Percentiles rank a stretch among this genome's conserved stretches.
Evolutionary conservation across 177 flowering plant genomes (phyloP).

Genomic region (Tripterygium wilfordii): DNA sequence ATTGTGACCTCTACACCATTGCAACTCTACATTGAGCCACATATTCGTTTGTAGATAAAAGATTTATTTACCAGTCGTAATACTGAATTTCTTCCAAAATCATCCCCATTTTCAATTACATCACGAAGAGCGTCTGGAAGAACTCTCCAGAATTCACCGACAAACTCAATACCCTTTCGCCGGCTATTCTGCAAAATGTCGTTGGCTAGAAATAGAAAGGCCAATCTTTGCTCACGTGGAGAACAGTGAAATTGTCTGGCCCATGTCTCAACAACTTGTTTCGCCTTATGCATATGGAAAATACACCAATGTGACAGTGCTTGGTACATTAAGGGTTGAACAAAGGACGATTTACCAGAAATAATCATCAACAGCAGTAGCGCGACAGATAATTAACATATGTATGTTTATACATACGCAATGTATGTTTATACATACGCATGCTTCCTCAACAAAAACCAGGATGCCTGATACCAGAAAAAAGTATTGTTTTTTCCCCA

Average conservation of each 20-base stretch:
- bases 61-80: constrained; percentile 61
- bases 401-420: no score
- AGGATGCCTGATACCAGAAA: no score
- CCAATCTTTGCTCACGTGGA: constrained; percentile 70
- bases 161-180: constrained; percentile 89
- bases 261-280: constrained; percentile 96
- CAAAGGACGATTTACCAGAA: neutral
- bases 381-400: no score
- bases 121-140: constrained; percentile 89
- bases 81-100: constrained; percentile 59
- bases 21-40: neutral
- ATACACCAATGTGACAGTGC: constrained; percentile 99
- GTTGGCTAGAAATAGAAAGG: constrained; percentile 93
- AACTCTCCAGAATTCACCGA: constrained; percentile 93
- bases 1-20: no score
- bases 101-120: constrained; percentile 79
- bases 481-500: no score
- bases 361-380: no score
- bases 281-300: constrained; percentile 87
- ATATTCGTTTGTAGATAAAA: neutral
- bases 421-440: no score
- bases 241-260: constrained; percentile 73
- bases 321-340: constrained; percentile 45
- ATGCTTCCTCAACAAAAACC: no score
- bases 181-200: constrained; percentile 93